Base-by-base conservation (phyloP, 768 basidiomycete genomes). In the Clathrus columnatus region DNA sequence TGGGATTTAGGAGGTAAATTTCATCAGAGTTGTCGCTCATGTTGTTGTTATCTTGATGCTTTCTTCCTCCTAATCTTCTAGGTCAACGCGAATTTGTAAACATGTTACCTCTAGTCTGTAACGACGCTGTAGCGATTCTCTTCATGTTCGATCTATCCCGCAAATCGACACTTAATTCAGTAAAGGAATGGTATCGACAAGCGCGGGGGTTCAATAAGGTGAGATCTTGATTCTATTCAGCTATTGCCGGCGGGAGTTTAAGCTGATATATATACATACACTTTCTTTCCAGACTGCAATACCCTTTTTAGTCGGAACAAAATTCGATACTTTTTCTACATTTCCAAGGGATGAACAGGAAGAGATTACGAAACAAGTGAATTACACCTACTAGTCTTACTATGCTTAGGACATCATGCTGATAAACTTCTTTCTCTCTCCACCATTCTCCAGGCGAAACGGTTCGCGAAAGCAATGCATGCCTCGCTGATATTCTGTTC, bases 81-180 rank as follows among this genome's bases (percentile, higher is more conserved):
- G 66, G 91, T 48, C 95, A 99, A 69, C 80, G 95, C 51, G 96
- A 99, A 71, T 99, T 99, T 70, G 96, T 99, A 62, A 95, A 95
- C 72, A 97, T 98, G 94, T 75, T 97, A 30, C 95, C 95, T 17
- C 81, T 98, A 44, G 95, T 97, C 61, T 97, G 93, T 72, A 98
- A 97, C 67, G 95, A 98, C 63, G 95, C 96, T n/a, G 94, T 98
- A 56, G 96, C 96, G 41, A 95, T 99, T 65, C 77, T 99, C 47
- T 99, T 98, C 83, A 98, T 98, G 96, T 99, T 99, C 68, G 96
- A 99, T 74, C 79, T 99, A 46, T 92, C 91, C 57, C 84, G 96
- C 62, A 98, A 98, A 72, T 91, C 90, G 58, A 99, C 96, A 43
- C 72, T 99, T 60, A 98, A 98, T 72, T 95, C 91, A 56, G 92